phyloP scores from a whole-genome alignment of 2,329 filamentous ascomycete species.

The Penicillium olsonii region DNA sequence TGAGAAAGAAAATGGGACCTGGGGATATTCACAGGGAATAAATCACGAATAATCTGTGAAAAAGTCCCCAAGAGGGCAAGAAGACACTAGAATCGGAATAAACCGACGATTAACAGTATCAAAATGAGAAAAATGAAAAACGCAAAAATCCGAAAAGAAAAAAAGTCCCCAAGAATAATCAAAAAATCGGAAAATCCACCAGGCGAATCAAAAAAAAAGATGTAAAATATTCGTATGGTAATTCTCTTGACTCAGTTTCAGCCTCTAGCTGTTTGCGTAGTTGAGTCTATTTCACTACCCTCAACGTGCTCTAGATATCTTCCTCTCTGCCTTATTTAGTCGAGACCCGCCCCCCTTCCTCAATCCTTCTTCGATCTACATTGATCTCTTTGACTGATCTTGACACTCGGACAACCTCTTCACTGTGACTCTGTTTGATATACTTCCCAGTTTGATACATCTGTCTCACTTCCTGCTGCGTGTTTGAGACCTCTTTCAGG shows the following conservation, averaged over 20 bases:
- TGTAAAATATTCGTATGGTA: conserved; percentile 18
- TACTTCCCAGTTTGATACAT: not conserved
- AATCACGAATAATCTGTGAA: not conserved
- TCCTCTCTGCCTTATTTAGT: conserved; percentile 10
- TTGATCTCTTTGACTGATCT: conserved; percentile 4
- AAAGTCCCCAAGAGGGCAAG: no score
- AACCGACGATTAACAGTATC: no score
- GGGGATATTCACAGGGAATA: not conserved
- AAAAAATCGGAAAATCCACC: conserved; percentile 2
- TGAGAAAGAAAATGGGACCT: not conserved
- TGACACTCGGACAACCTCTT: conserved; percentile 4
- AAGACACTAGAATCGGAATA: no score
- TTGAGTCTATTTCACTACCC: conserved; percentile 14
- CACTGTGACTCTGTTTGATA: not conserved
- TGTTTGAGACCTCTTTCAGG: conserved; percentile 24
- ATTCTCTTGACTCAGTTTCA: conserved; percentile 27
- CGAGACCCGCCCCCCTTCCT: conserved; percentile 5
- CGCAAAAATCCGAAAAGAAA: conserved; percentile 13
- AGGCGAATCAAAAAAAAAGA: conserved; percentile 10
- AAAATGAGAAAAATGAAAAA: conserved; percentile 1
- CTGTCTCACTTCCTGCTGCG: conserved; percentile 19
- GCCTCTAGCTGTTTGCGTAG: conserved; percentile 21
- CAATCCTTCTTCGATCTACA: conserved; percentile 10
- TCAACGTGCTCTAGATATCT: not conserved
- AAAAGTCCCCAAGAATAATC: conserved; percentile 4